phyloP scores from a whole-genome alignment of 805 yeast species.

The Saccharomycopsis sp. region DNA sequence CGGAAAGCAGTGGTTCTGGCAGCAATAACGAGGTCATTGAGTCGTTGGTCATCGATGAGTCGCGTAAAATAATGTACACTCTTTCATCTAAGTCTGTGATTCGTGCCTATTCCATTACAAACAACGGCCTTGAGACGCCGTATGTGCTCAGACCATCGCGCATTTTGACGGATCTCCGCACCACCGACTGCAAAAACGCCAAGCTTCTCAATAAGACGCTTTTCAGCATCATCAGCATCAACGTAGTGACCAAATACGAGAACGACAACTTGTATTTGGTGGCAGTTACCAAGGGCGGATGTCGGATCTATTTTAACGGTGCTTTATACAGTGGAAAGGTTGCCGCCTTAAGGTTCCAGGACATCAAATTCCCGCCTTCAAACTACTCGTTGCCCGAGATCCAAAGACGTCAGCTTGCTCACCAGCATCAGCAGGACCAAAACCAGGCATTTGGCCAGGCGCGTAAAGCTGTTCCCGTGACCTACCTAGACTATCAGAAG shows the following conservation, averaged over 20 bases:
- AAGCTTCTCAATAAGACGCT: conserved; percentile 52
- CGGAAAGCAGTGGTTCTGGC: conserved; percentile 1
- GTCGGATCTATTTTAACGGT: conserved; percentile 56
- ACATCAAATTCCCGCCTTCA: conserved; percentile 64
- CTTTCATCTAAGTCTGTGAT: conserved; percentile 77
- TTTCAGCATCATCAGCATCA: conserved; percentile 51
- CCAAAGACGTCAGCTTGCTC: conserved; percentile 27
- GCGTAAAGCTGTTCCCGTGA: conserved; percentile 16
- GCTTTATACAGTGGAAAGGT: conserved; percentile 30
- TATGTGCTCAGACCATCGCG: conserved; percentile 32
- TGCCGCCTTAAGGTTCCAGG: conserved; percentile 38
- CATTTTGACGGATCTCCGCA: conserved; percentile 34
- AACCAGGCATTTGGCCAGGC: conserved; percentile 28
- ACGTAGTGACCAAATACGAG: conserved; percentile 55
- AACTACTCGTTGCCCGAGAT: conserved; percentile 35
- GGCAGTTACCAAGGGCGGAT: conserved; percentile 79
- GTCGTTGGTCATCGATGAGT: conserved; percentile 67
- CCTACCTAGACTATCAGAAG: conserved; percentile 42
- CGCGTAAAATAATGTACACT: conserved; percentile 72
- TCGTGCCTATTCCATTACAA: conserved; percentile 52
- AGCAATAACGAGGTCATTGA: conserved; percentile 47
- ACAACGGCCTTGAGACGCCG: conserved; percentile 39
- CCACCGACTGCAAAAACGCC: conserved; percentile 42
- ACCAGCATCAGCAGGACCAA: conserved; percentile 34
- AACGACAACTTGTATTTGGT: conserved; percentile 65